phyloP scores from a whole-genome alignment of 2,329 filamentous ascomycete species.

The Diaporthe longicolla region DNA sequence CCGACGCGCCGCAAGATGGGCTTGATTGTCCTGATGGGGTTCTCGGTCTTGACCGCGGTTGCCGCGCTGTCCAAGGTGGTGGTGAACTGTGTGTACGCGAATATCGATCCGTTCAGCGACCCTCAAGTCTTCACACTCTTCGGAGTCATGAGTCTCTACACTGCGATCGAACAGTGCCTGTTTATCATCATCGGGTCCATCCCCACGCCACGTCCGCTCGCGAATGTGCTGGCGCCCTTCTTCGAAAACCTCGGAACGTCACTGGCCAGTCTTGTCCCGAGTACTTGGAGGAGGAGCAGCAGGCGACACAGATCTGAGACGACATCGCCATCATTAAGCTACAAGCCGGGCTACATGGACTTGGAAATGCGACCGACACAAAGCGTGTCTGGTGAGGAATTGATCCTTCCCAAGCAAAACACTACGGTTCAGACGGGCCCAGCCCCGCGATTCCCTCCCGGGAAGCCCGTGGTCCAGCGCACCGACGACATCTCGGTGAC shows the following conservation, averaged over 20 bases:
- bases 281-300: conserved; percentile 10
- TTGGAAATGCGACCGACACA: conserved; percentile 8
- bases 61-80: conserved; percentile 7
- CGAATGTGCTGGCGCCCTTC: conserved; percentile 7
- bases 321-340: background rate
- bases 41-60: conserved; percentile 1
- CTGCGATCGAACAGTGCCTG: conserved; percentile 5
- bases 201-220: conserved; percentile 7
- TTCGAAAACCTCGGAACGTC: conserved; percentile 8
- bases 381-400: conserved; percentile 6
- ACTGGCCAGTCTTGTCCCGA: conserved; percentile 8
- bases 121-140: conserved; percentile 11
- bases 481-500: conserved; percentile 10
- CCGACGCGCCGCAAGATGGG: background rate
- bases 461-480: conserved; percentile 9
- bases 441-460: conserved; percentile 12
- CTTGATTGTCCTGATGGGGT: background rate
- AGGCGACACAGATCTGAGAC: conserved; percentile 3
- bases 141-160: conserved; percentile 8
- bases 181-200: conserved; percentile 8
- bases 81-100: conserved; percentile 4
- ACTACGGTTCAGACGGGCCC: conserved; percentile 20
- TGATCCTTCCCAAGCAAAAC: conserved; percentile 12
- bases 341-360: conserved; percentile 8
- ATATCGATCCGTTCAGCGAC: conserved; percentile 8